phyloP scores from a whole-genome alignment of 371 early-diverging fungal genomes.

The Rhizopus microsporus region DNA sequence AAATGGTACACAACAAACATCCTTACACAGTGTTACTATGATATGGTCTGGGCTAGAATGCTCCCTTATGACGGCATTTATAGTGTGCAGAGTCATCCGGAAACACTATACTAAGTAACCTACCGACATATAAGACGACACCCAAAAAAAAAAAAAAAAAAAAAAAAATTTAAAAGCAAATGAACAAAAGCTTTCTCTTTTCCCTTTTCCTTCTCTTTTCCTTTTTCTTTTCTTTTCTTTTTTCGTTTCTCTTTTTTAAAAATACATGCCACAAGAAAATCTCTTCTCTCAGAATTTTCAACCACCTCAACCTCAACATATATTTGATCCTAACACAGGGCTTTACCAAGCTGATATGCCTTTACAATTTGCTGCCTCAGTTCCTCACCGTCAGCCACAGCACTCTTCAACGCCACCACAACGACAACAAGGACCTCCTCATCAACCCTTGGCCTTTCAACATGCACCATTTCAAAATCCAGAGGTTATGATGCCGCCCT shows the following conservation, averaged over 20 bases:
- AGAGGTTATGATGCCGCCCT: constrained; percentile 11
- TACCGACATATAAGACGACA: background rate
- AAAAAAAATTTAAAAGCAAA: background rate
- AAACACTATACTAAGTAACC: background rate
- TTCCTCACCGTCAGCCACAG: constrained; percentile 16
- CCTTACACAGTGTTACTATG: background rate
- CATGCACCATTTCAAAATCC: background rate
- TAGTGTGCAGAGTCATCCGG: background rate
- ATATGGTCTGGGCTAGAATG: constrained; percentile 7
- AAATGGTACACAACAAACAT: background rate
- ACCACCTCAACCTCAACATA: background rate
- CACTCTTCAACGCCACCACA: background rate
- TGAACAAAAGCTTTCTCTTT: background rate
- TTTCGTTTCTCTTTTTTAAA: constrained; percentile 2
- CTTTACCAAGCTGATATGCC: constrained; percentile 19
- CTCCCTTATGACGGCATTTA: constrained; percentile 10
- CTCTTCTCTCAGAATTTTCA: constrained; percentile 15
- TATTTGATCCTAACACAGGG: constrained; percentile 5
- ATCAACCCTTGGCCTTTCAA: constrained; percentile 4
- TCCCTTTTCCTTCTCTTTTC: background rate
- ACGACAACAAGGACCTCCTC: background rate
- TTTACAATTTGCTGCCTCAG: constrained; percentile 30
- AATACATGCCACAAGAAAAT: constrained; percentile 23
- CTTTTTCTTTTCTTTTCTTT: constrained; percentile 6
- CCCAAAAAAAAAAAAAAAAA: background rate